Base-by-base conservation (phyloP, 2,329 filamentous ascomycete genomes). In the Celoporthe dispersa region DNA sequence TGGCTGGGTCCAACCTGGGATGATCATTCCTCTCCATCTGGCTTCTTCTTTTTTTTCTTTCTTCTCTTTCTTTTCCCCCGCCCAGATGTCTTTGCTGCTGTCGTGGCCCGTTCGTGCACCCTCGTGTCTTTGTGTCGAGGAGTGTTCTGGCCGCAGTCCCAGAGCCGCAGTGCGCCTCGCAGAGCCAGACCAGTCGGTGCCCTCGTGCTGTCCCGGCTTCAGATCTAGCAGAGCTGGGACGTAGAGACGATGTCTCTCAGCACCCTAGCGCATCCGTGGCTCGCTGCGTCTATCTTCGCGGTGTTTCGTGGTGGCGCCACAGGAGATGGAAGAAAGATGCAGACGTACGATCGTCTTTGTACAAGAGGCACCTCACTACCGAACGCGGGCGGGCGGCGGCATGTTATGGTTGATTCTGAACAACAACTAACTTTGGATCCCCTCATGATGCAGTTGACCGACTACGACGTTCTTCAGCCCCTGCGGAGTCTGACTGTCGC, bases 381-480 rank as follows among this genome's bases (percentile, higher is more conserved):
- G 55, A 48, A 59, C 60, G 60, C 22, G 41, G 53, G 68, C 53
- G 57, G 65, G 61, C 68, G 37, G 55, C 61, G 28, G 65, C 65
- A 66, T 60, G n/a, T 63, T 7, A 62, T 25, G 35, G 39, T 71
- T 74, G 72, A 70, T 71, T 74, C 71, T 70, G 73, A 76, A 75
- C 73, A 76, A 76, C 73, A 70, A 75, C 79, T 80, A 75, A 81
- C 76, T 73, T 67, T 74, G 72, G 72, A 71, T 72, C 72, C 72
- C 65, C 72, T 76, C 72, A 71, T 73, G 72, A 80, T 81, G 80
- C 79, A 83, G 81, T 77, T 75, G 73, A 72, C 78, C 79, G 76
- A 73, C 67, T 74, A 70, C 71, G 41, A 33, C 53, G 48, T 70
- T 68, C 69, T 71, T 69, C 73, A 70, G 68, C 69, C 60, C 65